Evolutionary conservation across 257 asterid species (phyloP), one percentile per base, ranked within the genome.

Genomic region (Scutellaria baicalensis): DNA sequence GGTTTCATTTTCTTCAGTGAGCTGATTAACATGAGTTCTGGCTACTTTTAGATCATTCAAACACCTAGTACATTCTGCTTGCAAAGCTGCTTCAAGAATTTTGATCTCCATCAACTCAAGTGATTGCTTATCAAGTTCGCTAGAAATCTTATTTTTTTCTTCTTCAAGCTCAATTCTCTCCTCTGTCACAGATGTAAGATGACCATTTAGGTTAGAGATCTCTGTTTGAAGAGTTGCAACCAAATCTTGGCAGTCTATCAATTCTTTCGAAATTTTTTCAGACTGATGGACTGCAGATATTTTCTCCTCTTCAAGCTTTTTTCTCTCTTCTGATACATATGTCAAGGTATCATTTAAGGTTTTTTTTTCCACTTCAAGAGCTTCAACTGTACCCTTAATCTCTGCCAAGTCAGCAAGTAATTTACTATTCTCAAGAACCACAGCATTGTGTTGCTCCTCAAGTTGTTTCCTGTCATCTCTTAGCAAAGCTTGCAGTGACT

Each of bases 41-140:
- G 91, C 93, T 76, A 80, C 84, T 79, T 84, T 80, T 70, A 85
- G 76, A 66, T 84, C 88, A 74, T 75, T 75, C 80, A 76, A 70
- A 59, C 72, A 81, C 85, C 80, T 86, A 55, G 50, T 43, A 73
- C 79, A 77, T 73, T 89, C 88, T 66, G 76, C 80, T 85, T 83
- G 86, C 69, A 81, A 65, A 78, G 69, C 77, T 13, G 83, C 81
- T 77, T 76, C 76, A 61, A 75, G 77, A 72, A 45, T 67, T 58
- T 84, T 78, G 54, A 58, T 48, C 59, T 83, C 83, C 44, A 65
- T 73, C 74, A 91, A 77, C 77, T 84, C 94, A 59, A 20, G 66
- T 59, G 67, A 73, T 73, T 75, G 87, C 75, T 79, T 80, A 66
- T 91, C 89, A 69, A 77, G 81, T 71, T 85, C 83, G n/a, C 51